Evolutionary conservation across 1,284 basidiomycete genomes (phyloP), one percentile per base, ranked within the genome.

Genomic region (Cryptococcus amylolentus): DNA sequence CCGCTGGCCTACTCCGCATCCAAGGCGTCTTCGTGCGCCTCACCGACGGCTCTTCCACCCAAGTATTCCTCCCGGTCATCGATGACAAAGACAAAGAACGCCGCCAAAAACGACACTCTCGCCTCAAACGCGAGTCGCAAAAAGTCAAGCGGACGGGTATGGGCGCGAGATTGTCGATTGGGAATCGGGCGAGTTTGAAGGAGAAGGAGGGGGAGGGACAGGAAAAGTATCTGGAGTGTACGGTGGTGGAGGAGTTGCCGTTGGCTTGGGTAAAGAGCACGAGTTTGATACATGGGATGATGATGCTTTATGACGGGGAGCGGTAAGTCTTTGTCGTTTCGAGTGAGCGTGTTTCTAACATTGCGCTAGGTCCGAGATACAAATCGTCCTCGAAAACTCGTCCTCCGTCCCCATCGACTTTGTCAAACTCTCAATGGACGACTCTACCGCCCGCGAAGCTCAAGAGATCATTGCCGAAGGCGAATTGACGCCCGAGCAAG

Each of bases 251-350:
- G 3, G 86, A 91, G 62, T 90, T 93, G 68, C 95, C 95, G 4
- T 75, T 91, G 35, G 78, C 98, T 52, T 84, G 89, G 54, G 88
- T 96, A 68, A 83, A 89, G 60, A 82, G 89, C 71, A 88, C 87
- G n/a, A 90, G 89, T 6, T 79, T 96, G 16, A 91, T 87, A 0
- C 89, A 95, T 68, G 91, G 91, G 2, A 90, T 91, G 1, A 80
- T 97, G 28, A 94, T 95, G 88, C 79, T 98, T 52, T 95, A 92
- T 69, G 85, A 95, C 53, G 95, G 95, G 44, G 95, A 98, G 80
- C 85, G 78, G 88, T 91, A 61, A 60, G 85, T n/a, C n/a, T n/a
- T n/a, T n/a, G n/a, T n/a, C n/a, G n/a, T n/a, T n/a, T n/a, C n/a
- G n/a, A n/a, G n/a, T n/a, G n/a, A 23, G 35, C 20, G 8, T 31